Base-by-base conservation (phyloP, 495 filamentous ascomycete genomes). In the Hypoxylon trugodes region DNA sequence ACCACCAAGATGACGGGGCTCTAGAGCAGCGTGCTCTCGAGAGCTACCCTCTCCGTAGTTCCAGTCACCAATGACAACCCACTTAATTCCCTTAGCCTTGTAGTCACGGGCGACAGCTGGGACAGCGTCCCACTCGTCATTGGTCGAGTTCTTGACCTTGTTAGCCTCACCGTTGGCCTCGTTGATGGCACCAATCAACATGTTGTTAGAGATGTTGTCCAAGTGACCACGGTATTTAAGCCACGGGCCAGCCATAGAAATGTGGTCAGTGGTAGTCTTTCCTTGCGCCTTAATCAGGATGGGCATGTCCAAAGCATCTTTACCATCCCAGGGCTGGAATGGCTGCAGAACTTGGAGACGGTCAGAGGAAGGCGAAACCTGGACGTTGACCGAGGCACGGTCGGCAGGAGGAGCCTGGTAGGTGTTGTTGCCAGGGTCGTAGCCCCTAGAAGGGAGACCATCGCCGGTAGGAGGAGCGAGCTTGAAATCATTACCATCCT, bases 161-260 rank as follows among this genome's bases (percentile, higher is more conserved):
- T 98, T 98, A 66, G 94, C 95, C 84, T 98, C 91, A 54, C 90
- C 92, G 79, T 98, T 98, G 66, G 89, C 94, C 60, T 86, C 84
- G 81, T 98, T 98, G 82, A 92, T 90, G 63, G 95, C 95, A 82
- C 96, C 96, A 71, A 98, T 98, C 77, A 98, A 81, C 93, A 98
- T 97, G 87, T 98, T 98, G 88, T 98, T 98, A 73, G 96, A 98
- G 84, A 98, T 98, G 86, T 98, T 98, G 85, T 98, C 96, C 74
- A 98, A 85, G 77, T 98, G 95, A 43, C 95, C 95, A 86, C 96
- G 92, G 87, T 98, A 98, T 85, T 98, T 98, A 78, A 98, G 86
- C 95, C 95, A 98, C 41, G 95, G 95, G 65, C 95, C 95, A 73
- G 95, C 95, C 91, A 94, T 98, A 59, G 96, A 98, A 80, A 98